Evolutionary conservation across 768 basidiomycete species (phyloP), one percentile per base, ranked within the genome.

Genomic region (Hirschioporus abietinus): DNA sequence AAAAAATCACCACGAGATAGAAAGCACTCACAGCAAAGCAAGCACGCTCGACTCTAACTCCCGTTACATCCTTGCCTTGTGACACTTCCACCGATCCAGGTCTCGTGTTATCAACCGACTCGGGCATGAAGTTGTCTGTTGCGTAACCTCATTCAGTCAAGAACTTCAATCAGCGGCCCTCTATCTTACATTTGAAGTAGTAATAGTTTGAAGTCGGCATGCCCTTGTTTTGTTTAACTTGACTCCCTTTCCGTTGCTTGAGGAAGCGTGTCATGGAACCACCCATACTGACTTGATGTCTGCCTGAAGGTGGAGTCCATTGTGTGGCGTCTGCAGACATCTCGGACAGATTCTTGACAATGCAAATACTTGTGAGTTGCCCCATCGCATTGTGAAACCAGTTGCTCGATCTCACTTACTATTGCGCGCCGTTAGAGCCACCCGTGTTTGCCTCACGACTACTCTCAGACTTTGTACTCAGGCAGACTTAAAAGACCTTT

Each of bases 111-210:
- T 93, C 90, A 59, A 93, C 81, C 6, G 89, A 87, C 64, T 84
- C 81, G 1, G 93, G 90, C 73, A 86, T 90, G 77, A 92, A 91
- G 70, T 88, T 87, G 71, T 92, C 92, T 94, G 71, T 17, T 15
- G 5, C 7, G 18, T 52, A 20, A 64, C 23, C 27, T 35, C 35
- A 30, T 52, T 8, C 23, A 60, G 35, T 35, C 58, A 63, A 64
- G 17, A 35, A 26, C n/a, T 5, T 62, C 20, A 66, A 12, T 66
- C 27, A 60, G 42, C 52, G 59, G n/a, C 34, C 64, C 10, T 18
- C 23, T 57, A 17, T 65, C 88, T 69, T 69, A 92, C 91, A 93
- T 70, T 89, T 82, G 71, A 93, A 85, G n/a, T 89, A 86, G 73
- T 52, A 88, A 90, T 75, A 91, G 90, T 70, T 91, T 88, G 64